Conservation (phyloP, 1,284 basidiomycete genomes). For the Cryptococcus sp. region DNA sequence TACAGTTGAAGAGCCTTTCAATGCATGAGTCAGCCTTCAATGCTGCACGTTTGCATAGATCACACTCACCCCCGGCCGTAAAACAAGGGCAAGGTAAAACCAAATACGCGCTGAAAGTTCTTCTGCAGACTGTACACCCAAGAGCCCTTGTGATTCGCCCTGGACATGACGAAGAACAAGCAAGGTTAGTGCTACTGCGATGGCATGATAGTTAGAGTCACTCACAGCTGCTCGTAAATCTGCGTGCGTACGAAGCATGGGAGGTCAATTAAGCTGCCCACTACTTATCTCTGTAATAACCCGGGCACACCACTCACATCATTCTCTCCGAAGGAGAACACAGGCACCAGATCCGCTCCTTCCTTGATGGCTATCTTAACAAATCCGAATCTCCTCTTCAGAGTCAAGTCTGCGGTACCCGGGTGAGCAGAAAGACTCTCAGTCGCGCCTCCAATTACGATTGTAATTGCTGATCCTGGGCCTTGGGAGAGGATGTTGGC, state of each 20-base stretch:
- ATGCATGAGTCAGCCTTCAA: neutral
- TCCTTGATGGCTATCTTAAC: constrained; percentile 95
- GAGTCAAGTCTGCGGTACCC: constrained; percentile 84
- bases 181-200: neutral
- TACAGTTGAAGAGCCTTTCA: constrained; percentile 77
- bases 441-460: constrained; percentile 94
- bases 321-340: constrained; percentile 97
- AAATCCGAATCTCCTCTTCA: constrained; percentile 83
- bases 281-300: neutral
- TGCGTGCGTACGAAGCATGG: constrained; percentile 41
- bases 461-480: constrained; percentile 73
- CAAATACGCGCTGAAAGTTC: constrained; percentile 85
- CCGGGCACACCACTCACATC: constrained; percentile 64
- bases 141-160: constrained; percentile 83
- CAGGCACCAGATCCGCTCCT: constrained; percentile 90
- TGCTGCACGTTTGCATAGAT: neutral
- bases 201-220: neutral
- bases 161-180: constrained; percentile 5
- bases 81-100: constrained; percentile 94
- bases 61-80: constrained; percentile 71
- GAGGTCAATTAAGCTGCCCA: constrained; percentile 4
- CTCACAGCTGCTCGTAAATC: constrained; percentile 90
- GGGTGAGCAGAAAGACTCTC: constrained; percentile 92
- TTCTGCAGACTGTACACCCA: constrained; percentile 84
- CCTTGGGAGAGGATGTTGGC: constrained; percentile 80